phyloP scores from a whole-genome alignment of 139 green algal genomes.

The Picochlorum sp. region DNA sequence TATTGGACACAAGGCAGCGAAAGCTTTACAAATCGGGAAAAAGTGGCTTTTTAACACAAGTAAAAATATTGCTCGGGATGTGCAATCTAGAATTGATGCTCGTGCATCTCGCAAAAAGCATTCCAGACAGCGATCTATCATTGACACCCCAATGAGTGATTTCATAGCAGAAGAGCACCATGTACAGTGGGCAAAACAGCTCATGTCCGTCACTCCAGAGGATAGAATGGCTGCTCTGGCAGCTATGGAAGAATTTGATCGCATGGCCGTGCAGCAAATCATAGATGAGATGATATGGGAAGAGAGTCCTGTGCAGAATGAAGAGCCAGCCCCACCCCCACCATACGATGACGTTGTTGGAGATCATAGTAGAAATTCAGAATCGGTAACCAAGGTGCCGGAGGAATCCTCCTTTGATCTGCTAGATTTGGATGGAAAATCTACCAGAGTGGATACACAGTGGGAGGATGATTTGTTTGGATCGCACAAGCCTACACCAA shows the following conservation, averaged over 20 bases:
- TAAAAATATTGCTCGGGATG: constrained; percentile 25
- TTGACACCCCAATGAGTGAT: background rate
- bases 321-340: background rate
- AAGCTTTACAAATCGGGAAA: constrained; percentile 17
- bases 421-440: background rate
- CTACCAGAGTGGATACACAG: background rate
- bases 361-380: background rate
- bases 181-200: constrained; percentile 35
- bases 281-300: constrained; percentile 25
- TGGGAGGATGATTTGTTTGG: constrained; percentile 2
- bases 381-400: background rate
- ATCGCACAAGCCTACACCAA: constrained; percentile 4
- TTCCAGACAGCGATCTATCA: background rate
- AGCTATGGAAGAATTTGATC: constrained; percentile 34
- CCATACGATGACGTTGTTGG: background rate
- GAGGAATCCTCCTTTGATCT: background rate
- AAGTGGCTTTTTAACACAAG: constrained; percentile 29
- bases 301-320: background rate
- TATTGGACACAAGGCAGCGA: constrained; percentile 16
- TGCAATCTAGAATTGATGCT: constrained; percentile 18
- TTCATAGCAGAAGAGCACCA: constrained; percentile 3
- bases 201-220: constrained; percentile 16
- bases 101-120: background rate
- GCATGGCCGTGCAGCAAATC: constrained; percentile 33
- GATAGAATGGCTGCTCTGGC: constrained; percentile 18